Percentiles rank a stretch among this genome's conserved stretches.
phyloP scores from a whole-genome alignment of 2,329 filamentous ascomycete genomes.

The Hypoxylon sp. region DNA sequence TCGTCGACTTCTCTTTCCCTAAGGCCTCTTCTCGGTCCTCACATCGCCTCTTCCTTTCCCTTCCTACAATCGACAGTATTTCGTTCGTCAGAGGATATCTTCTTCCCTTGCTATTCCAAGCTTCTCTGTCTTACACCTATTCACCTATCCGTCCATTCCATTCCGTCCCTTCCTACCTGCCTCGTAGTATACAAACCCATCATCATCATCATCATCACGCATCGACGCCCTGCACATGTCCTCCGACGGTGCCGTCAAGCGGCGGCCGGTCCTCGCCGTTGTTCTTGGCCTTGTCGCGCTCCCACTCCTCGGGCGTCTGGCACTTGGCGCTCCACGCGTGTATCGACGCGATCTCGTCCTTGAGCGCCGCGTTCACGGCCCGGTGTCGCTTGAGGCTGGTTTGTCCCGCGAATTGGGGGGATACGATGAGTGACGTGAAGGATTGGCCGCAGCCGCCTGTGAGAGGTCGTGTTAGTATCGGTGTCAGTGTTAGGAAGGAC shows the following conservation, averaged over 20 bases:
- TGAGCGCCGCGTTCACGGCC: slow-evolving; percentile 85
- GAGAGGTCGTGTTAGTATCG: background rate
- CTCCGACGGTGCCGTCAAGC: slow-evolving; percentile 61
- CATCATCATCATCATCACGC: slow-evolving; percentile 47
- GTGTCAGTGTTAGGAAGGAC: too few species aligned
- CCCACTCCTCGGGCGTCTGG: slow-evolving; percentile 91
- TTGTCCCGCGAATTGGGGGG: slow-evolving; percentile 77
- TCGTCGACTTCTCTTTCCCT: too few species aligned
- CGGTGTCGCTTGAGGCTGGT: slow-evolving; percentile 87
- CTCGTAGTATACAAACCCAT: background rate
- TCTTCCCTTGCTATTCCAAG: background rate
- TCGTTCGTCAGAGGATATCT: background rate
- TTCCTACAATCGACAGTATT: background rate
- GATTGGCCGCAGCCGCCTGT: slow-evolving; percentile 74
- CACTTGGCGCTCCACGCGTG: slow-evolving; percentile 97
- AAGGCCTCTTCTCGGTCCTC: background rate
- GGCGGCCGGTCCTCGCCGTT: slow-evolving; percentile 52
- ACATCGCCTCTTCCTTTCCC: background rate
- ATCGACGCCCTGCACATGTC: slow-evolving; percentile 60
- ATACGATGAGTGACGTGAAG: slow-evolving; percentile 73
- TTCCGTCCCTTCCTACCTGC: background rate
- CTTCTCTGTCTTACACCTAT: background rate
- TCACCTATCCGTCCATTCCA: background rate
- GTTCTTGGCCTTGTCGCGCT: slow-evolving; percentile 68
- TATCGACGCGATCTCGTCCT: slow-evolving; percentile 89